phyloP scores from a whole-genome alignment of 257 asterid species.

The Solanum bukasovii region DNA sequence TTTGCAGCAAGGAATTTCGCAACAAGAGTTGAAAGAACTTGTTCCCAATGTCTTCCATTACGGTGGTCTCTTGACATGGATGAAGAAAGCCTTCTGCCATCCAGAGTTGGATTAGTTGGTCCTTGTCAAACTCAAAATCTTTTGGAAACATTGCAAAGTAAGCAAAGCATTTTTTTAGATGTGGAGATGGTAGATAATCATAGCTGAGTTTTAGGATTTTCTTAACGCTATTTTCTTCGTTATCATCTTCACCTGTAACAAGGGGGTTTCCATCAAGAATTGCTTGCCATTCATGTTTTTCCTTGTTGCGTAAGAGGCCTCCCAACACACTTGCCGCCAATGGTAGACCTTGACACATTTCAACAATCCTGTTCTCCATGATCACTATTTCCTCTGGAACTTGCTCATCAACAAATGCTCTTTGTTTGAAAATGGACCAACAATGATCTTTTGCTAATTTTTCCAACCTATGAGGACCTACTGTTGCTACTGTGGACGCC shows the following conservation, averaged over 20 bases:
- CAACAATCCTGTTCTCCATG: not conserved
- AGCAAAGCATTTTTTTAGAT: slow-evolving; percentile 7
- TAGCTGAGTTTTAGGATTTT: slow-evolving; percentile 14
- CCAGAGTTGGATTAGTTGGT: slow-evolving; percentile 14
- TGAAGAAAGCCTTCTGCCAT: slow-evolving; percentile 13
- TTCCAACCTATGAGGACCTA: not conserved
- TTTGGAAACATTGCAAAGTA: slow-evolving; percentile 15
- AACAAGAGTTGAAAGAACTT: slow-evolving; percentile 4
- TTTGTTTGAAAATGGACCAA: slow-evolving; percentile 6
- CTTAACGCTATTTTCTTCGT: not conserved
- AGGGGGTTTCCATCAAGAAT: not conserved
- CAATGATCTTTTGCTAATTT: not conserved
- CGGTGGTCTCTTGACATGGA: not conserved
- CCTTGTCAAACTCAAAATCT: slow-evolving; percentile 3
- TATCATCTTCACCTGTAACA: not conserved
- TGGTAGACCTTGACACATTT: slow-evolving; percentile 8
- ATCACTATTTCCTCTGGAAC: not conserved
- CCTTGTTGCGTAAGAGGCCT: not conserved
- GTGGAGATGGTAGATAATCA: slow-evolving; percentile 6
- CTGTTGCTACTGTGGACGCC: not conserved
- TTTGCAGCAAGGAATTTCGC: slow-evolving; percentile 11
- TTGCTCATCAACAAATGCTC: slow-evolving; percentile 2
- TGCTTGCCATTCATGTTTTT: not conserved
- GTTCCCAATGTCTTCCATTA: slow-evolving; percentile 13
- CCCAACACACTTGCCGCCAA: not conserved